Conservation (phyloP, 106 monocot species). For the Dendrobium officinale region DNA sequence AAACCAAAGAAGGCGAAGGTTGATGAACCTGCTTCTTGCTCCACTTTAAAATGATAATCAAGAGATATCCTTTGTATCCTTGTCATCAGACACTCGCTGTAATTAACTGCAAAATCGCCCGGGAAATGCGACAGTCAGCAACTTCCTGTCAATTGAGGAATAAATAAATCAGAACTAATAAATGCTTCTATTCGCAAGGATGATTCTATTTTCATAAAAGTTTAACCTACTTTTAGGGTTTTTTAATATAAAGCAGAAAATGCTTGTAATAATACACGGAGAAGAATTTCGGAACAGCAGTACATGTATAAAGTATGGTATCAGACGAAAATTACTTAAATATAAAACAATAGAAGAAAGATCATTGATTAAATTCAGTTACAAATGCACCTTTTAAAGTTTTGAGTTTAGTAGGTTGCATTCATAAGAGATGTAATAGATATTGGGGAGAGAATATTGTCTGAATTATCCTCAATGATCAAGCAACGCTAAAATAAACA, state of each 20-base stretch:
- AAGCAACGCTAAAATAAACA: no score
- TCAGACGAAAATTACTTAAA: background rate
- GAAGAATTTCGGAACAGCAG: background rate
- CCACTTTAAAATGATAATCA: conserved; percentile 66
- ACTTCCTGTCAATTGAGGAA: conserved; percentile 55
- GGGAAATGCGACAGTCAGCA: conserved; percentile 45
- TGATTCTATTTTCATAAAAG: background rate
- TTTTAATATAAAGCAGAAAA: background rate
- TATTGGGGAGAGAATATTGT: background rate
- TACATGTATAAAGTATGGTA: background rate
- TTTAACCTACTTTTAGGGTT: background rate
- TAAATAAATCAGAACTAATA: conserved; percentile 18
- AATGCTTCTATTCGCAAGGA: background rate
- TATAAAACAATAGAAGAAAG: background rate
- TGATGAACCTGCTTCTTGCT: conserved; percentile 53
- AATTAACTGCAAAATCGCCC: conserved; percentile 57
- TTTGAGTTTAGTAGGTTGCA: background rate
- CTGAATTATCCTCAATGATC: no score
- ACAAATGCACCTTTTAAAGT: background rate
- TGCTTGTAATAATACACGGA: background rate
- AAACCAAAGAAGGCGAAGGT: conserved; percentile 49
- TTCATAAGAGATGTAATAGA: background rate
- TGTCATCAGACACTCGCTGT: conserved; percentile 36
- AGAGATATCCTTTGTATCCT: conserved; percentile 58
- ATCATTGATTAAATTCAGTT: background rate